phyloP scores from a whole-genome alignment of 164 flowering plant species.

The Sedum album region DNA sequence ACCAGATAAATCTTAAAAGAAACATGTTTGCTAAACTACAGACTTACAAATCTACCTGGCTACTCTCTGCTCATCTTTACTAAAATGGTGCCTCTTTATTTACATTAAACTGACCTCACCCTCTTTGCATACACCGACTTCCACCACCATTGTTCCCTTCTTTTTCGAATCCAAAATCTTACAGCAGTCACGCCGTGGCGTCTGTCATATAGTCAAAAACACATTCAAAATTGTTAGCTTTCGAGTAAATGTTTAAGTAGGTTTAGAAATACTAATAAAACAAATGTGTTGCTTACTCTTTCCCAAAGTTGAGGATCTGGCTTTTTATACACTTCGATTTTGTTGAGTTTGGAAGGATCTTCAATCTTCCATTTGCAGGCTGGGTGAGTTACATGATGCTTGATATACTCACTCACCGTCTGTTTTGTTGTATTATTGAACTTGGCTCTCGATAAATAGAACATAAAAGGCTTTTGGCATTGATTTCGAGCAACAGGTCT shows the following conservation, averaged over 20 bases:
- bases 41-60: background rate
- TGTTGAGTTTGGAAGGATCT: conserved; percentile 34
- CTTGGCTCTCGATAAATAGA: conserved; percentile 37
- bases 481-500: conserved; percentile 64
- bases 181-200: conserved; percentile 83
- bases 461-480: conserved; percentile 74
- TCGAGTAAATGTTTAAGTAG: background rate
- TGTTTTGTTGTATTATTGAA: conserved; percentile 17
- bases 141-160: conserved; percentile 38
- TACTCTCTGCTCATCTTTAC: background rate
- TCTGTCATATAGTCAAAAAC: conserved; percentile 26
- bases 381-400: conserved; percentile 46
- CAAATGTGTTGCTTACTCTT: too few species aligned
- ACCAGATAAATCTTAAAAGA: too few species aligned
- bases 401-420: conserved; percentile 41
- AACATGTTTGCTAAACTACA: too few species aligned
- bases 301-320: conserved; percentile 63
- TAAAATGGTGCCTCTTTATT: background rate
- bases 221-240: background rate
- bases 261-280: too few species aligned
- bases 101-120: conserved; percentile 44
- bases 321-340: conserved; percentile 43
- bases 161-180: conserved; percentile 32
- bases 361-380: conserved; percentile 65
- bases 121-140: conserved; percentile 60